Percentiles rank a stretch among this genome's conserved stretches.
Evolutionary conservation across 176 grass and related monocot genomes (phyloP).

Genomic region (Zoysia japonica): DNA sequence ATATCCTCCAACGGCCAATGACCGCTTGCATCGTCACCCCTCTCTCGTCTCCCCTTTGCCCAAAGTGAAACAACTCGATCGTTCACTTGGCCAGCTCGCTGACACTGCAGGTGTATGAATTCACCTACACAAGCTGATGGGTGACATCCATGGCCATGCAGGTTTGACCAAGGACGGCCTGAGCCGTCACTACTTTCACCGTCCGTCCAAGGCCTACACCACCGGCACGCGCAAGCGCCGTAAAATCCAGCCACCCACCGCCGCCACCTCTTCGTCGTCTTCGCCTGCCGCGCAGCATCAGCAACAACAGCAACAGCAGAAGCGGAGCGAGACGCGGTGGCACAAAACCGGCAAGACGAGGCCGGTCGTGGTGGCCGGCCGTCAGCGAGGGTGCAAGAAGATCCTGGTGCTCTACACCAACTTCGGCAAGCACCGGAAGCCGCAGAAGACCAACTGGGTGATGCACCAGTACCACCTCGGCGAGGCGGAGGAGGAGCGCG

Average conservation of each 20-base stretch:
- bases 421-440: conserved; percentile 79
- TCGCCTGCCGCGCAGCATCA: neutral
- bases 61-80: conserved; percentile 40
- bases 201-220: conserved; percentile 93
- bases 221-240: conserved; percentile 91
- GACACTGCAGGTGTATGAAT: neutral
- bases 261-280: neutral
- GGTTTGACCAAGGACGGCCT: conserved; percentile 86
- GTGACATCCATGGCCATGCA: conserved; percentile 45
- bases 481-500: conserved; percentile 70
- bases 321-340: conserved; percentile 83
- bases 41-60: neutral
- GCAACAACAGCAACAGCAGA: conserved; percentile 21
- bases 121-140: conserved; percentile 14
- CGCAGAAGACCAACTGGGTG: conserved; percentile 95
- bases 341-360: conserved; percentile 96
- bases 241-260: conserved; percentile 60
- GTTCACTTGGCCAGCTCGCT: conserved; percentile 24
- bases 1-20: conserved; percentile 55
- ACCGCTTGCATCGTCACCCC: conserved; percentile 30
- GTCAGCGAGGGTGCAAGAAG: conserved; percentile 87
- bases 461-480: conserved; percentile 99
- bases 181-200: conserved; percentile 91
- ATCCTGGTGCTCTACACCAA: conserved; percentile 96
- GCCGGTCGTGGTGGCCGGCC: conserved; percentile 62